Evolutionary conservation across 352 stramenopile species (phyloP).

Genomic region (Pythium inflatum): DNA sequence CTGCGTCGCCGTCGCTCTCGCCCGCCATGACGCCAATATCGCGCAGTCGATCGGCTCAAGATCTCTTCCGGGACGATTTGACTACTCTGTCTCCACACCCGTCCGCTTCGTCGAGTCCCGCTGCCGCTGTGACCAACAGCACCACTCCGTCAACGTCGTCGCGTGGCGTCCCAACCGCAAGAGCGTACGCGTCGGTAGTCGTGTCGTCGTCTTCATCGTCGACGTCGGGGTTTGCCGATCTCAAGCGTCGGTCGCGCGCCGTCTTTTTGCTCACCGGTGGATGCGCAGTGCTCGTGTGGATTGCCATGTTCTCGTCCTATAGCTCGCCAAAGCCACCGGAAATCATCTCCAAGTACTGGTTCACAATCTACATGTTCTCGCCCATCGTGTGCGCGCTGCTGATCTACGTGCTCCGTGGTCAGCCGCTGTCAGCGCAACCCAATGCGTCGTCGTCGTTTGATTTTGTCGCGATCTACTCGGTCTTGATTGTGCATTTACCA

Average conservation of each 20-base stretch:
- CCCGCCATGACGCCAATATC: conserved; percentile 8
- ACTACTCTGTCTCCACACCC: neutral
- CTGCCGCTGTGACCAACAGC: no score
- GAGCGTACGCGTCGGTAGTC: conserved; percentile 19
- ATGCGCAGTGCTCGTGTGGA: conserved; percentile 53
- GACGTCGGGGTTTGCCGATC: neutral
- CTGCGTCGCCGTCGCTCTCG: conserved; percentile 20
- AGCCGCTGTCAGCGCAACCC: conserved; percentile 17
- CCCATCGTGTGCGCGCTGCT: conserved; percentile 63
- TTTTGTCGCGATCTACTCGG: conserved; percentile 72
- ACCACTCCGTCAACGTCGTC: conserved; percentile 17
- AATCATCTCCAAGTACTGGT: conserved; percentile 52
- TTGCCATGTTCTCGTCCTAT: conserved; percentile 78
- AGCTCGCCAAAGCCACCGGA: conserved; percentile 40
- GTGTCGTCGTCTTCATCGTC: conserved; percentile 18
- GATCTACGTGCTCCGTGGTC: conserved; percentile 48
- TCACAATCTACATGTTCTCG: conserved; percentile 65
- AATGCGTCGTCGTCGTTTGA: conserved; percentile 48
- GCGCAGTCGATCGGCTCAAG: neutral
- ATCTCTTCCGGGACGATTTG: conserved; percentile 4
- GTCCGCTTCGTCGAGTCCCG: neutral
- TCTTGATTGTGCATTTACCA: conserved; percentile 76
- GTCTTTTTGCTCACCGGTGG: conserved; percentile 50
- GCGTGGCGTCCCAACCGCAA: neutral
- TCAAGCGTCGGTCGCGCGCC: conserved; percentile 23